Conservation (phyloP, 2,329 filamentous ascomycete species). For the Colletotrichum australisinense region DNA sequence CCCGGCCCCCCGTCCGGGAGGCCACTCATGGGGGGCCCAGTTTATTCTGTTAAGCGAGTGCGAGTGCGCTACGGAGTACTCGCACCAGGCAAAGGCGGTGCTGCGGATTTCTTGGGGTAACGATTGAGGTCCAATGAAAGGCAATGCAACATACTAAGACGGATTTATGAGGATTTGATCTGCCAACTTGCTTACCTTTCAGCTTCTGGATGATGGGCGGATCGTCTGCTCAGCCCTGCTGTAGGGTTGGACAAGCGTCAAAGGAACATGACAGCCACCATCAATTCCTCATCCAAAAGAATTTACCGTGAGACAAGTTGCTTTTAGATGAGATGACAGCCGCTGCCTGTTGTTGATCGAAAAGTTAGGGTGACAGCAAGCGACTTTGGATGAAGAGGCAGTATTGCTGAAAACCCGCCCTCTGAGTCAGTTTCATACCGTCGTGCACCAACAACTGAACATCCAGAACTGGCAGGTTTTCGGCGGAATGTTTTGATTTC, state of each 20-base stretch:
- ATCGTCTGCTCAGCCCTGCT: not conserved
- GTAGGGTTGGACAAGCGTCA: no score
- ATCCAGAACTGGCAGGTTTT: no score
- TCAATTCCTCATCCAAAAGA: no score
- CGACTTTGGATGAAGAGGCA: not conserved
- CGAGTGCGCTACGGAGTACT: not conserved
- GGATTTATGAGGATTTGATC: not conserved
- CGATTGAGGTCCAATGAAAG: not conserved
- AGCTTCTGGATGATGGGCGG: no score
- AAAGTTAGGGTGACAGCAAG: not conserved
- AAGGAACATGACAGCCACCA: no score
- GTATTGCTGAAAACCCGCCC: not conserved
- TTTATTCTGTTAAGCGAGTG: not conserved
- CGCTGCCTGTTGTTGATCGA: rapidly evolving
- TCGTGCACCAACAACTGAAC: no score
- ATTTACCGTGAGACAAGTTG: no score
- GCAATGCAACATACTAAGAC: not conserved
- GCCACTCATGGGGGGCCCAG: not conserved
- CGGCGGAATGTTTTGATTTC: no score
- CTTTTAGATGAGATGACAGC: no score
- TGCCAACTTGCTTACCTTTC: not conserved
- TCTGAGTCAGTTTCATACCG: not conserved
- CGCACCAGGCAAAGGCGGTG: not conserved
- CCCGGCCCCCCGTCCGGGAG: not conserved
- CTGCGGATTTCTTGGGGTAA: not conserved